Conservation (phyloP, 176 grass and related monocot species). For the Bolboschoenus planiculmis region DNA sequence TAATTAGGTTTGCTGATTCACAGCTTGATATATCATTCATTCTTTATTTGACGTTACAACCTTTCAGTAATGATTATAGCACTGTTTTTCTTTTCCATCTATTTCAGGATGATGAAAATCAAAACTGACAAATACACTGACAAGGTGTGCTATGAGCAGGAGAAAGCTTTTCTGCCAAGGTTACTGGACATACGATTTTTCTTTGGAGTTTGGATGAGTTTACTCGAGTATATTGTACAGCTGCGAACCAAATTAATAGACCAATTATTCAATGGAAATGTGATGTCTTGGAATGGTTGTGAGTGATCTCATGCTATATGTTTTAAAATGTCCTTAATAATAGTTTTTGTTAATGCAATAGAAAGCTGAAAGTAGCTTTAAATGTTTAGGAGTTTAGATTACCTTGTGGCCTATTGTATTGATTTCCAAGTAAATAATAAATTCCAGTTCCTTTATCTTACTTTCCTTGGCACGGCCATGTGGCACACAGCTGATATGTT, state of each 20-base stretch:
- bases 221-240: constrained; percentile 22
- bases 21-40: constrained; percentile 1
- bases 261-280: constrained; percentile 20
- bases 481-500: background rate
- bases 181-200: constrained; percentile 11
- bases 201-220: constrained; percentile 5
- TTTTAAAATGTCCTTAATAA: background rate
- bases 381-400: background rate
- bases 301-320: constrained; percentile 24
- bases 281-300: constrained; percentile 25
- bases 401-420: background rate
- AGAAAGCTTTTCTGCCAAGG: background rate
- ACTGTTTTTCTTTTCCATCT: background rate
- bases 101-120: background rate
- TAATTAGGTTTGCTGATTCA: background rate
- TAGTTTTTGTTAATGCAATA: background rate
- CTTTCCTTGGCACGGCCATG: background rate
- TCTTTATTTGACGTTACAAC: background rate
- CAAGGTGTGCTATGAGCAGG: background rate
- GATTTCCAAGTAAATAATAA: background rate
- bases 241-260: constrained; percentile 18
- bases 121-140: background rate
- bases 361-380: background rate
- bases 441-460: background rate
- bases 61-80: background rate